Evolutionary conservation across 768 basidiomycete genomes (phyloP), one percentile per base, ranked within the genome.

Genomic region (Pholiota microspora): DNA sequence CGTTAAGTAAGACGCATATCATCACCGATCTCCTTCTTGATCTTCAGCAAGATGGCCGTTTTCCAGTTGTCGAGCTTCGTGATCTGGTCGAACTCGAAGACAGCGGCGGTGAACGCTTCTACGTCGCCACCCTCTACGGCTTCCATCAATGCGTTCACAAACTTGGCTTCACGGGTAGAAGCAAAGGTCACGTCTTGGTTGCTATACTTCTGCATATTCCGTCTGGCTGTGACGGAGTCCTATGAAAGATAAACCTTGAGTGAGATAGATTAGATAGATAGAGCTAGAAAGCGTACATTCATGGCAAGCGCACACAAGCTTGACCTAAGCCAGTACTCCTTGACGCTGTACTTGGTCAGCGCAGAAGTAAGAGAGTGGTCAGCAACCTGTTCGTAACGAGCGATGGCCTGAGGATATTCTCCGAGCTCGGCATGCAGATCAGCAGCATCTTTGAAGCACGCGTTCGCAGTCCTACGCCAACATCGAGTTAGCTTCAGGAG

Each of bases 311-410:
- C 89, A 68, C 97, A 98, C 18, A 99, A 75, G 29, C 84, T 84
- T 2, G 94, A 81, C 62, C 86, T 80, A 31, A 98, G 77, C 93
- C 94, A 98, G 65, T 96, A 96, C 62, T 98, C 97, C 74, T 98
- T 98, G 62, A 98, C 97, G 58, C 90, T 94, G 74, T 98, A 99
- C 71, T 94, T 94, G n/a, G 97, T 98, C 62, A 98, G 73, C 7
- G 87, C 76, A 16, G 90, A 92, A 0, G 72, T 73, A 38, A 98
- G 77, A 7, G 89, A 91, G 66, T 89, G 86, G 58, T 88, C 79
- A 4, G 94, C 96, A 42, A 98, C 95, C 65, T 88, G 84, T 64
- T 94, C 91, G 62, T 96, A 99, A 56, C 86, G 86, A 56, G 84
- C 77, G 62, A 98, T 93, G 10, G 97, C 95, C 59, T 83, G 79